Conservation (phyloP, 345 rosid genomes). For the Sisymbrium irio region DNA sequence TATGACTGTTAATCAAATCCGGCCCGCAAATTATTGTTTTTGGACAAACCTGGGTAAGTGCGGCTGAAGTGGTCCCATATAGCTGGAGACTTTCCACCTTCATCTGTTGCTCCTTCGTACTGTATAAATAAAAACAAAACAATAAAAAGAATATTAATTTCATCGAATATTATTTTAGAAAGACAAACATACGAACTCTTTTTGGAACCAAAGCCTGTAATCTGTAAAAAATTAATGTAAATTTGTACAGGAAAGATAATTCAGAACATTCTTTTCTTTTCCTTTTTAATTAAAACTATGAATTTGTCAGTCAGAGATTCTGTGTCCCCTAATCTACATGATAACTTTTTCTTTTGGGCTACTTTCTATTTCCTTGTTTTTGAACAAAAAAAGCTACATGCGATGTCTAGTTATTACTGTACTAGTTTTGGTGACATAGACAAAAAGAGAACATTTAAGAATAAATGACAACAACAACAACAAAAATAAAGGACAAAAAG, state of each 20-base stretch:
- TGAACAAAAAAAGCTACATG: no score
- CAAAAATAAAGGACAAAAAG: not conserved
- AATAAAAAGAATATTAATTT: not conserved
- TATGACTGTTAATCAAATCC: not conserved
- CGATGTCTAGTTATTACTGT: not conserved
- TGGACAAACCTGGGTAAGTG: slow-evolving; percentile 33
- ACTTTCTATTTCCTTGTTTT: no score
- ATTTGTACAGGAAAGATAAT: not conserved
- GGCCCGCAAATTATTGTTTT: not conserved
- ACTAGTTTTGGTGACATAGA: not conserved
- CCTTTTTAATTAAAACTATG: no score
- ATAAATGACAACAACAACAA: not conserved
- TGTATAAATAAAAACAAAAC: not conserved
- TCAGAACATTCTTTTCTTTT: no score
- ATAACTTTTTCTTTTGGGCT: no score
- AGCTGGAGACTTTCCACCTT: slow-evolving; percentile 35
- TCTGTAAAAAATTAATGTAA: not conserved
- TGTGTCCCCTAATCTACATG: not conserved
- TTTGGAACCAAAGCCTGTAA: not conserved
- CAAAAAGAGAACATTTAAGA: not conserved
- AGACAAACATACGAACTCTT: not conserved
- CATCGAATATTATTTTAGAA: not conserved
- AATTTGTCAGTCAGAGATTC: not conserved
- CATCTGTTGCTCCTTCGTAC: slow-evolving; percentile 42
- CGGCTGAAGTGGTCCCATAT: slow-evolving; percentile 41